phyloP scores from a whole-genome alignment of 768 basidiomycete genomes.

The Boletus subcaerulescens region DNA sequence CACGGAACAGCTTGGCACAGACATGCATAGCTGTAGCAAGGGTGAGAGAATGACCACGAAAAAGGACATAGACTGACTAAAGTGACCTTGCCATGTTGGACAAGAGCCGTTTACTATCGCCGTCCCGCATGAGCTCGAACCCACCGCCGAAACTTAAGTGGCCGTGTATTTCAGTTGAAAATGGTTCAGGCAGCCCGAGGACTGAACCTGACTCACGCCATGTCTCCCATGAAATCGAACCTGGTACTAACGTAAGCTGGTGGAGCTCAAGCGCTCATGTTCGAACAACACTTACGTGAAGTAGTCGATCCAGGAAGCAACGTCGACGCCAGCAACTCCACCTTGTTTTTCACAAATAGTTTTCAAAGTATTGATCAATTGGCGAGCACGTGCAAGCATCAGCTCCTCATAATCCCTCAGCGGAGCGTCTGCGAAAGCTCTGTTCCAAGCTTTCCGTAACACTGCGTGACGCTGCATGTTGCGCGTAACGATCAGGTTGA shows the following conservation, averaged over 20 bases:
- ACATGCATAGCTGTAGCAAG: constrained; percentile 7
- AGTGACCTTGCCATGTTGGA: constrained; percentile 28
- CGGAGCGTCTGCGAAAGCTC: constrained; percentile 29
- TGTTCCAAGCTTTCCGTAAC: constrained; percentile 31
- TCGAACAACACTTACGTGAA: constrained; percentile 17
- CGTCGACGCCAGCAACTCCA: constrained; percentile 5
- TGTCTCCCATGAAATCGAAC: constrained; percentile 29
- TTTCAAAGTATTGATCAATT: constrained; percentile 15
- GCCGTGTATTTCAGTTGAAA: background rate
- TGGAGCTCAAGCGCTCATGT: background rate
- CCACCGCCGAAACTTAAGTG: constrained; percentile 36
- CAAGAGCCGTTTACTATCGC: constrained; percentile 34
- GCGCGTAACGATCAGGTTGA: constrained; percentile 18
- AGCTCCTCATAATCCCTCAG: constrained; percentile 27
- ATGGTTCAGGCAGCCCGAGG: background rate
- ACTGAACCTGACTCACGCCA: constrained; percentile 22
- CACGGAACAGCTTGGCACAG: constrained; percentile 23
- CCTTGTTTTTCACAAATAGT: constrained; percentile 11
- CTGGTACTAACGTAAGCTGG: constrained; percentile 3
- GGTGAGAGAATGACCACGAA: constrained; percentile 4
- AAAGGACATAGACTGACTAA: constrained; percentile 18
- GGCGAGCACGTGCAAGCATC: constrained; percentile 20
- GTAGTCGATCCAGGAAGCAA: constrained; percentile 21
- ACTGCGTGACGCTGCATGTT: constrained; percentile 21
- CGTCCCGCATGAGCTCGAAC: constrained; percentile 36